Base-by-base conservation (phyloP, 345 rosid species). In the Pistacia integerrima region DNA sequence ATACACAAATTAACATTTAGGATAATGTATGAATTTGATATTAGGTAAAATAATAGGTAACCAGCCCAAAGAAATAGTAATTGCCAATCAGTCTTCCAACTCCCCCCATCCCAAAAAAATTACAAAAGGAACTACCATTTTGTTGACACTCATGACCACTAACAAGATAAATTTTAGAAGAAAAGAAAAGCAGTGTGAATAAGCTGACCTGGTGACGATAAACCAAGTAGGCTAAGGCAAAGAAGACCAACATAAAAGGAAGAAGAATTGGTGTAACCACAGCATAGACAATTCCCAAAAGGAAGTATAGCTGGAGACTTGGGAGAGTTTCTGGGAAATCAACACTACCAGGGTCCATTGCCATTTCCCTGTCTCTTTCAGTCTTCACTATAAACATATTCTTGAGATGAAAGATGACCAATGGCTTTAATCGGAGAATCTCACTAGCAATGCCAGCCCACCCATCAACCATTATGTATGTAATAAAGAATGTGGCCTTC, bases 371-470 rank as follows among this genome's bases (percentile, higher is more conserved):
- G 72, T 93, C 98, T 77, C 90, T 79, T 60, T 92, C 97, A 0
- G 99, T 96, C 89, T 92, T 96, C 76, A 96, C 99, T 64, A 96
- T 56, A 82, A 96, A 93, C 91, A 86, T 82, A 82, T 92, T 96
- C 89, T 93, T 96, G 72, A 93, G 90, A 85, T 96, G 99, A 77
- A 88, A 96, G 55, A 96, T 92, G 62, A 96, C 87, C 64, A 93
- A 67, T 0, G 94, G 97, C 86, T 92, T 96, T 77, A 93, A 49
- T 67, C 95, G 89, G 35, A 96, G 95, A 81, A 96, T 96, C 87
- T 96, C 99, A 54, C 94, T 74, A 0, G 99, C 99, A 17, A 93
- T 93, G 60, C 99, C 99, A 73, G 99, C 98, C 98, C 99, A 92
- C 28, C 99, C 99, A 76, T 96, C 99, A 68, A 95, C 88, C 99